Conservation (phyloP, 1,284 basidiomycete genomes). For the Irpex sp. region DNA sequence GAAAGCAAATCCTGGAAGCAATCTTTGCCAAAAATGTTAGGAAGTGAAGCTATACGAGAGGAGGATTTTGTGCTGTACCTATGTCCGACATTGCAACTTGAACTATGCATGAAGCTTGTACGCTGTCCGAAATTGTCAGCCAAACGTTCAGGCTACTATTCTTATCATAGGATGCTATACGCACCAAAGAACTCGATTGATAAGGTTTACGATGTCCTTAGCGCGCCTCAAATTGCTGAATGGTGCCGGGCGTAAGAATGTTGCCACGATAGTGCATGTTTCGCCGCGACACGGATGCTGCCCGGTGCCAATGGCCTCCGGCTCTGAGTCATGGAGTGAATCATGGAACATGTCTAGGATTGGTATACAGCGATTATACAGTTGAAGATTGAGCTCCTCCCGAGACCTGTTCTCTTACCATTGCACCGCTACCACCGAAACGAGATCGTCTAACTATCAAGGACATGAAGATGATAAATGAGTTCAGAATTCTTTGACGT, state of each 20-base stretch:
- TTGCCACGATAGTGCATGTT: slow-evolving; percentile 27
- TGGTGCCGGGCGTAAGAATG: slow-evolving; percentile 26
- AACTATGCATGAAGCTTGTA: background rate
- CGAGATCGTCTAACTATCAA: background rate
- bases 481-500: background rate
- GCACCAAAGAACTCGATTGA: background rate
- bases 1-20: background rate
- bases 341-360: slow-evolving; percentile 29
- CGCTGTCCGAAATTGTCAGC: too few relatives aligned
- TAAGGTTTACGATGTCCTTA: slow-evolving; percentile 21
- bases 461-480: background rate
- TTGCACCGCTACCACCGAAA: background rate
- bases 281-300: background rate
- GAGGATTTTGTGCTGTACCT: background rate
- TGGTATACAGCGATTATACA: slow-evolving; percentile 30
- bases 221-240: slow-evolving; percentile 26
- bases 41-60: background rate
- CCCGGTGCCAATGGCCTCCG: too few relatives aligned
- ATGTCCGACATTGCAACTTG: background rate
- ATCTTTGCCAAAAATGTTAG: background rate
- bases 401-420: background rate
- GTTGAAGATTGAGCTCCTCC: background rate
- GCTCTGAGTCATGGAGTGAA: slow-evolving; percentile 4
- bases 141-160: too few relatives aligned
- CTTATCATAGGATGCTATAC: background rate